These are phyloP conservation scores for Fomitopsis schrenkii DNA, from an alignment of 1,284 basidiomycete species.

Conservation along the genomic window DNA sequence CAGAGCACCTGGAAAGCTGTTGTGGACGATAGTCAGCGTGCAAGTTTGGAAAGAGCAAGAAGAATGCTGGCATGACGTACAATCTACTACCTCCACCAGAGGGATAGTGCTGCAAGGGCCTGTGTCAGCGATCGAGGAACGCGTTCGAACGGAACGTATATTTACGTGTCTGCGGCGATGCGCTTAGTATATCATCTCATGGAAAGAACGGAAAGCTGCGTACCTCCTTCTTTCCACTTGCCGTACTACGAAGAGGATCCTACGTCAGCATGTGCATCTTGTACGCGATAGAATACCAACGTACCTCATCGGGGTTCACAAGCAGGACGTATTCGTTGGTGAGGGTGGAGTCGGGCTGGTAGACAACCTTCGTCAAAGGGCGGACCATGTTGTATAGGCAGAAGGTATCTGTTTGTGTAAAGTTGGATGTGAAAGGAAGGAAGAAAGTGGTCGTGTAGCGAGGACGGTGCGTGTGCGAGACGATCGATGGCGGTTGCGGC, in stretches of 20 bases:
- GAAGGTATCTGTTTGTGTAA: background rate
- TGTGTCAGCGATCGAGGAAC: conserved; percentile 5
- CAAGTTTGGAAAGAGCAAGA: background rate
- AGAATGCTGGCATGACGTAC: conserved; percentile 39
- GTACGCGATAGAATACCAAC: conserved; percentile 16
- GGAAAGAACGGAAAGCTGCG: conserved; percentile 18
- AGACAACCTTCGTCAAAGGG: conserved; percentile 61
- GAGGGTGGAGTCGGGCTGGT: conserved; percentile 67
- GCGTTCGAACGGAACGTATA: conserved; percentile 14
- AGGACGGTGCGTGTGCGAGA: background rate
- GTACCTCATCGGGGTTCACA: conserved; percentile 64
- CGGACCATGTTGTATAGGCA: conserved; percentile 19
- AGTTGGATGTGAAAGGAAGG: too few species aligned
- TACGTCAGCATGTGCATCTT: conserved; percentile 8
- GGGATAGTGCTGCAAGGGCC: conserved; percentile 51
- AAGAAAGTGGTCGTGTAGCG: conserved; percentile 1
- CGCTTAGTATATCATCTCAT: conserved; percentile 15
- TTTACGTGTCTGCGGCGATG: conserved; percentile 58
- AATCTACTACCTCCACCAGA: conserved; percentile 68
- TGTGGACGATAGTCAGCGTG: conserved; percentile 25
- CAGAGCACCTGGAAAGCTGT: conserved; percentile 45
- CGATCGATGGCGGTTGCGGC: background rate
- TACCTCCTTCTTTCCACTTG: conserved; percentile 78
- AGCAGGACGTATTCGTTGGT: conserved; percentile 70
- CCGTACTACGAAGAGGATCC: conserved; percentile 46